phyloP scores from a whole-genome alignment of 2,329 filamentous ascomycete species.

The Penicillium sp. region DNA sequence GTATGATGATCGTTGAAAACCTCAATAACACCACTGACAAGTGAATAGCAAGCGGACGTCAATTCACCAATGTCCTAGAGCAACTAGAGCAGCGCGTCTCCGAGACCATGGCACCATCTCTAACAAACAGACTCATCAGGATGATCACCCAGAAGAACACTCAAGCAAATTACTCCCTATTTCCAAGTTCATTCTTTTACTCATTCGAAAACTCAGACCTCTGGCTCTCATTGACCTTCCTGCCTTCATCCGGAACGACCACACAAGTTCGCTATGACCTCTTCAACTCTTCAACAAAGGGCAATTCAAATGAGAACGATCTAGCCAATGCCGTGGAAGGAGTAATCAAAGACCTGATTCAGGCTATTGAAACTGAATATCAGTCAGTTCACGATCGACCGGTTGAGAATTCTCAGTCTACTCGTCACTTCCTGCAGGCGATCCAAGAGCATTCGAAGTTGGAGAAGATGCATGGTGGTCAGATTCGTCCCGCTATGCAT shows the following conservation, averaged over 20 bases:
- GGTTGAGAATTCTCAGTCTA: neutral
- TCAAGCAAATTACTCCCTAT: slow-evolving; percentile 10
- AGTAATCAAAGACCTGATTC: neutral
- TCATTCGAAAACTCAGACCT: slow-evolving; percentile 15
- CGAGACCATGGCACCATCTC: neutral
- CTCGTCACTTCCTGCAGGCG: slow-evolving; percentile 13
- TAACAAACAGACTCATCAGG: slow-evolving; percentile 2
- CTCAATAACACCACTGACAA: neutral
- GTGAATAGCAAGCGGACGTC: slow-evolving; percentile 1
- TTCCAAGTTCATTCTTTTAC: slow-evolving; percentile 25
- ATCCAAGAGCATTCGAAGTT: slow-evolving; percentile 23
- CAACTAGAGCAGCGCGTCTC: slow-evolving; percentile 8
- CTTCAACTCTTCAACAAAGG: slow-evolving; percentile 10
- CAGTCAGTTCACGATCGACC: neutral
- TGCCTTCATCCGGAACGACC: slow-evolving; percentile 24
- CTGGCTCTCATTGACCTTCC: slow-evolving; percentile 26
- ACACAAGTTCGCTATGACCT: slow-evolving; percentile 33
- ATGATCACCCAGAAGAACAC: neutral
- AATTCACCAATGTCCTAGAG: neutral
- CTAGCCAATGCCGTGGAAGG: slow-evolving; percentile 1
- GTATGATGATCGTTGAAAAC: slow-evolving; percentile 9
- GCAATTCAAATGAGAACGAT: neutral
- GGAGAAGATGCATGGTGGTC: slow-evolving; percentile 19
- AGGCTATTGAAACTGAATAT: slow-evolving; percentile 16
- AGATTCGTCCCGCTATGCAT: slow-evolving; percentile 25